Conservation (phyloP, 306 rosid species). For the Quercus robur region DNA sequence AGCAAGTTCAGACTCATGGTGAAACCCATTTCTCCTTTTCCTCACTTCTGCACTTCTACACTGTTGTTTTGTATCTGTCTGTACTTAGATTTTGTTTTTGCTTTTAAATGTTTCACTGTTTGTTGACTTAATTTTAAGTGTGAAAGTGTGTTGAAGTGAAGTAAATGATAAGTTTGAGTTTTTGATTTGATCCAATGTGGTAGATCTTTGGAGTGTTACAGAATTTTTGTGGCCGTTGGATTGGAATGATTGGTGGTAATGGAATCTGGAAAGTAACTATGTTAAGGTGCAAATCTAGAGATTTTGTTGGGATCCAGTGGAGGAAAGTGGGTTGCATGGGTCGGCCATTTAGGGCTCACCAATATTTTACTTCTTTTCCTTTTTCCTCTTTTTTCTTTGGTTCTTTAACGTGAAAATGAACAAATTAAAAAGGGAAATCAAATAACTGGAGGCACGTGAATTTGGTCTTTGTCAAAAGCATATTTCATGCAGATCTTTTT, state of each 20-base stretch:
- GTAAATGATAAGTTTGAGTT: background rate
- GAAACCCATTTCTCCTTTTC: conserved; percentile 49
- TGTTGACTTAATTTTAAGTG: conserved; percentile 6
- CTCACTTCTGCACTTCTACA: too few species aligned
- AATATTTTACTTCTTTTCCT: background rate
- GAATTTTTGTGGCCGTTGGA: conserved; percentile 7
- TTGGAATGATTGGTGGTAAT: background rate
- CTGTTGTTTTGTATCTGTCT: background rate
- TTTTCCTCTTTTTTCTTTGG: background rate
- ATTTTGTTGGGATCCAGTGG: background rate
- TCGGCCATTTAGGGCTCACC: background rate
- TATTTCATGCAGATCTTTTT: background rate
- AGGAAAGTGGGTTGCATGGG: conserved; percentile 3
- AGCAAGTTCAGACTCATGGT: conserved; percentile 78
- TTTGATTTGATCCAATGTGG: background rate
- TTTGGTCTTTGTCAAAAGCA: background rate
- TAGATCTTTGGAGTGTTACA: background rate
- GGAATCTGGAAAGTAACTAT: background rate
- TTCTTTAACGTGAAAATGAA: background rate
- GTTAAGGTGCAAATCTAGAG: conserved; percentile 2
- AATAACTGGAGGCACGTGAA: conserved; percentile 25
- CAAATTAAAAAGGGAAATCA: background rate
- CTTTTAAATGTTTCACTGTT: background rate
- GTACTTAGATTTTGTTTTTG: background rate
- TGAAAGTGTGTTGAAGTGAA: background rate